These are phyloP conservation scores for Tubosaeta sp. DNA, from an alignment of 768 basidiomycete genomes.

Conservation along the genomic window DNA sequence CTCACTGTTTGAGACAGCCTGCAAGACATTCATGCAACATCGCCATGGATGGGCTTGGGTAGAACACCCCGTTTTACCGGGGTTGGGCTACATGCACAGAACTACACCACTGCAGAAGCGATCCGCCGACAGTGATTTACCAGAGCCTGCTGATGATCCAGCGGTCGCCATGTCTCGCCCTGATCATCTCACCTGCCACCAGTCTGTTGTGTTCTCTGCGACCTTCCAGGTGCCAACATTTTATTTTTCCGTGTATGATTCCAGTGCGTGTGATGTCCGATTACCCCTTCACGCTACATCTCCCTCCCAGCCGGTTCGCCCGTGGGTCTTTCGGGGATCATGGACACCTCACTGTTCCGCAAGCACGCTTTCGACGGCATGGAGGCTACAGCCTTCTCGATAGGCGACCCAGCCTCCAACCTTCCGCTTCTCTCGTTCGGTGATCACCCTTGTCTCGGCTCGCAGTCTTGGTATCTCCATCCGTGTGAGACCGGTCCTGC, in stretches of 20 bases:
- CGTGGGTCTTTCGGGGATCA: slow-evolving; percentile 51
- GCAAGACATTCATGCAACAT: slow-evolving; percentile 45
- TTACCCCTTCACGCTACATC: slow-evolving; percentile 14
- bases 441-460: slow-evolving; percentile 77
- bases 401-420: slow-evolving; percentile 45
- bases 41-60: slow-evolving; percentile 55
- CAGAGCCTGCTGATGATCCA: slow-evolving; percentile 34
- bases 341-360: slow-evolving; percentile 59
- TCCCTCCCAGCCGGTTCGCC: slow-evolving; percentile 56
- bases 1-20: slow-evolving; percentile 55
- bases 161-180: slow-evolving; percentile 30
- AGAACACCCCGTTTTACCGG: slow-evolving; percentile 49
- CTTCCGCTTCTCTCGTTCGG: slow-evolving; percentile 84
- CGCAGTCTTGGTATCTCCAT: slow-evolving; percentile 81
- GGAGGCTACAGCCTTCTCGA: slow-evolving; percentile 48
- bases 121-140: slow-evolving; percentile 3
- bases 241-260: slow-evolving; percentile 69
- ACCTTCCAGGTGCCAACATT: slow-evolving; percentile 81
- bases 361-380: slow-evolving; percentile 39
- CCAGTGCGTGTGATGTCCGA: slow-evolving; percentile 49
- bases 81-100: slow-evolving; percentile 48
- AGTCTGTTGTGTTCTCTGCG: slow-evolving; percentile 73
- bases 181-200: slow-evolving; percentile 44
- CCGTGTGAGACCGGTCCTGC: slow-evolving; percentile 73
- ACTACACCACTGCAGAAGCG: slow-evolving; percentile 23